Evolutionary conservation across 1,139 yeast species (phyloP), one percentile per base, ranked within the genome.

Genomic region (Saccharomyces hybrid): DNA sequence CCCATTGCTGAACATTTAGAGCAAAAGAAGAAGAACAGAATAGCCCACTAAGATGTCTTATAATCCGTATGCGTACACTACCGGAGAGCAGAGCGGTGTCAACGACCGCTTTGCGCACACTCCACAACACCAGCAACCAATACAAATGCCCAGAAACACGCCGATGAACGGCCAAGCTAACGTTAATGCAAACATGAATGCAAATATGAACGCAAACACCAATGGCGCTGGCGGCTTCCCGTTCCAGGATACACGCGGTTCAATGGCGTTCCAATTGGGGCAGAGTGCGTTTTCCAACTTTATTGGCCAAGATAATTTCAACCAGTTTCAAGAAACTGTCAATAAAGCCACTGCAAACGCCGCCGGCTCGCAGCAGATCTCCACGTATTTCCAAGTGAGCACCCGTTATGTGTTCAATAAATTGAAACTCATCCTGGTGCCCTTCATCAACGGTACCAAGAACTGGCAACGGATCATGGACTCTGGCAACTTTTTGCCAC

Each of bases 201-300:
- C 57, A 50, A 32, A 12, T 47, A 32, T 41, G 12, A 46, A 46
- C 19, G 21, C n/a, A 24, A 27, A 27, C 52, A 29, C 49, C 46
- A 29, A 27, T 41, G 44, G 34, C 57, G 54, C 34, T 59, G 50
- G 51, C 51, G 49, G 44, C 51, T 54, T 53, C 32, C 55, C 59
- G 61, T 80, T 89, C 69, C 81, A 79, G 61, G 96, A 88, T 65
- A 95, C 96, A 21, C 81, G 89, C 4, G 81, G 96, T 0, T 82
- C 87, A 53, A 79, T 93, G 77, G 97, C 97, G 1, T 80, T 93
- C 38, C 96, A 88, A 65, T 83, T 91, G 58, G 97, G 98, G 32
- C 86, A 88, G 64, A 80, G 81, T 54, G 97, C 98, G 4, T 80
- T 93, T 53, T 83, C 73, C 9, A 69, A 66, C 53, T 66, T 69